A percentile compares a stretch with the other conserved stretches of the same genome.
These are phyloP conservation scores for Chlorociboria aeruginascens DNA, from an alignment of 495 filamentous ascomycete species.

Conservation along the genomic window DNA sequence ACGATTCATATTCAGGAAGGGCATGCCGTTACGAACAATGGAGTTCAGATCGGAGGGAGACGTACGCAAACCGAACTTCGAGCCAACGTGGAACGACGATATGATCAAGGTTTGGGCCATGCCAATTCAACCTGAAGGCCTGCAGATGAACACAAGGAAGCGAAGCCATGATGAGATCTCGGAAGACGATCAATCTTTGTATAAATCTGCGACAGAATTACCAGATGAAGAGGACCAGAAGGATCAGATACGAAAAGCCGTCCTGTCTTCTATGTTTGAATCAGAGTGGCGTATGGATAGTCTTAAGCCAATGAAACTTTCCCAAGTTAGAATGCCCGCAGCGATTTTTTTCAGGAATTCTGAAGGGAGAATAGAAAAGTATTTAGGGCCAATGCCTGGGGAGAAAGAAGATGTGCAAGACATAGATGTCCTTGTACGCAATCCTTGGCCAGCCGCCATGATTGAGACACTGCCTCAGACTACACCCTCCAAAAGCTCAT, in stretches of 20 bases:
- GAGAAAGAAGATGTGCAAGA: conserved; percentile 37
- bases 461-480: conserved; percentile 54
- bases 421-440: conserved; percentile 61
- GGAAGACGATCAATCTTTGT: conserved; percentile 11
- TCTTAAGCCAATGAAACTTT: conserved; percentile 49
- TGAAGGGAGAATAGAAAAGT: conserved; percentile 52
- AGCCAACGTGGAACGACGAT: conserved; percentile 61
- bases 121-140: conserved; percentile 32
- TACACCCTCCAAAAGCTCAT: conserved; percentile 45
- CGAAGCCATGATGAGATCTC: conserved; percentile 48
- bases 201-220: not conserved
- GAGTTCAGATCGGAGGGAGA: conserved; percentile 38
- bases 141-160: conserved; percentile 33
- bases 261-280: conserved; percentile 73
- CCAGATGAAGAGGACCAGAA: conserved; percentile 24
- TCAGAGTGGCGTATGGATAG: conserved; percentile 62
- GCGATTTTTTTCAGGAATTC: conserved; percentile 56
- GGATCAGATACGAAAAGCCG: conserved; percentile 39
- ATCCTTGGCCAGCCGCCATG: conserved; percentile 72
- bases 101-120: conserved; percentile 78
- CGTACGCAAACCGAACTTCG: conserved; percentile 7
- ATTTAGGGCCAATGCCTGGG: conserved; percentile 52
- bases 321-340: conserved; percentile 54
- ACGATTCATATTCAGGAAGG: conserved; percentile 77
- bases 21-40: conserved; percentile 52